Evolutionary conservation across 208 protist species (phyloP).

Genomic region (Kentomonas sorsogonicus): DNA sequence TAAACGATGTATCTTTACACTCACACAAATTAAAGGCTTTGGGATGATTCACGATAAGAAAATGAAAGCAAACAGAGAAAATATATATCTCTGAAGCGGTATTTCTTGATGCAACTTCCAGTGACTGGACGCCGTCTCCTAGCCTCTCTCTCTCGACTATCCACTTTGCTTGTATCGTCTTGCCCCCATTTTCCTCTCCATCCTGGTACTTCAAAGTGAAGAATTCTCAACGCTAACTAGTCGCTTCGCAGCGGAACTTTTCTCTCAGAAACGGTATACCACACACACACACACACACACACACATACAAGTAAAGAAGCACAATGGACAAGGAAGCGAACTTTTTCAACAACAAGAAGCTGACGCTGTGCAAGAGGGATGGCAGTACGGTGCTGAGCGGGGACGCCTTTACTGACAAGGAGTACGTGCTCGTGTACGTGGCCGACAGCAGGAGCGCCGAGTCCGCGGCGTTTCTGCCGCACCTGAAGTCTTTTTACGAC

Average conservation of each 20-base stretch:
- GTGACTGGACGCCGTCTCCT: too few species aligned
- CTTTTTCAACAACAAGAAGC: conserved; percentile 11
- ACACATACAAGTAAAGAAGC: neutral
- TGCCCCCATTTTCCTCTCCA: too few species aligned
- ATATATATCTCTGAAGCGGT: too few species aligned
- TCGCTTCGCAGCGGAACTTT: too few species aligned
- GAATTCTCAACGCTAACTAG: too few species aligned
- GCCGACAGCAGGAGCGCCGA: conserved; percentile 41
- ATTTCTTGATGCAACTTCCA: too few species aligned
- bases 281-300: neutral
- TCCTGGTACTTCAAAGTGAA: too few species aligned
- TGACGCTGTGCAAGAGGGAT: conserved; percentile 15
- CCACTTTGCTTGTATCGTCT: conserved; percentile 2
- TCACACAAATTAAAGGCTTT: too few species aligned
- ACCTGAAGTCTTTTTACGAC: conserved; percentile 25
- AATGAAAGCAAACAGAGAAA: too few species aligned
- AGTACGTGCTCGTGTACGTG: conserved; percentile 42
- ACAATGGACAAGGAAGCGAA: conserved; percentile 1
- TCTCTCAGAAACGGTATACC: too few species aligned
- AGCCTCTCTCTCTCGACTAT: too few species aligned
- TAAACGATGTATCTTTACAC: neutral
- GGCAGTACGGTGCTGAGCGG: conserved; percentile 10
- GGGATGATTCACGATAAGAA: too few species aligned
- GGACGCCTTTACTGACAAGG: conserved; percentile 14
- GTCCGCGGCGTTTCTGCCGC: conserved; percentile 38